Percentiles rank a stretch among this genome's conserved stretches.
Evolutionary conservation across 2,329 filamentous ascomycete species (phyloP).

Genomic region (Zopfia rhizophila): DNA sequence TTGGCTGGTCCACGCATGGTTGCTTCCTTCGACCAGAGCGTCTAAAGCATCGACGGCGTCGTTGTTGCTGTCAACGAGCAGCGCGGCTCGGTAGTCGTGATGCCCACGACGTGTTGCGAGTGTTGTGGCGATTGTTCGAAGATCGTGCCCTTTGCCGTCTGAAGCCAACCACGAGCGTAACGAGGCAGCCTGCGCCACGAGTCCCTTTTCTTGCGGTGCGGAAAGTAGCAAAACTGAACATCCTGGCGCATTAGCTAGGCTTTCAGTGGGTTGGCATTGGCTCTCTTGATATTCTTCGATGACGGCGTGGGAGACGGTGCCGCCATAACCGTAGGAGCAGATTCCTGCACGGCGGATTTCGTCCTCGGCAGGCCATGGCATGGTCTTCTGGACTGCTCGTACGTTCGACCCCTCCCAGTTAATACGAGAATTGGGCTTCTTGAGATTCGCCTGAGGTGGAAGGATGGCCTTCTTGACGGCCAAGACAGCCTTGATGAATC

Average conservation of each 20-base stretch:
- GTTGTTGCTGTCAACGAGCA: conserved; percentile 32
- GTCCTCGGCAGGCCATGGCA: conserved; percentile 8
- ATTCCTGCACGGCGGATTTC: conserved; percentile 50
- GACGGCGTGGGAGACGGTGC: conserved; percentile 55
- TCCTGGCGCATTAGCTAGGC: no score
- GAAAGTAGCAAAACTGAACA: conserved; percentile 43
- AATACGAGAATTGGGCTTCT: conserved; percentile 46
- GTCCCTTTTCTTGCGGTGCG: conserved; percentile 45
- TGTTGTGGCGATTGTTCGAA: conserved; percentile 36
- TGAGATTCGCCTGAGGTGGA: conserved; percentile 34
- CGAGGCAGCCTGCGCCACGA: conserved; percentile 29
- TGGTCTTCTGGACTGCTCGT: conserved; percentile 25
- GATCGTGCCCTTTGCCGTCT: conserved; percentile 23
- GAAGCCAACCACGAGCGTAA: conserved; percentile 36
- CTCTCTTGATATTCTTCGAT: conserved; percentile 41
- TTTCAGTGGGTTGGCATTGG: conserved; percentile 7
- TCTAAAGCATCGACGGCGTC: conserved; percentile 33
- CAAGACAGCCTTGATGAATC: conserved; percentile 48
- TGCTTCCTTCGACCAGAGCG: conserved; percentile 22
- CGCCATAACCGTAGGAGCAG: conserved; percentile 59
- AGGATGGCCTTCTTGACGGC: conserved; percentile 48
- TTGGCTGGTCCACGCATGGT: background rate
- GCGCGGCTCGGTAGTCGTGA: conserved; percentile 41
- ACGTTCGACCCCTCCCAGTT: conserved; percentile 41
- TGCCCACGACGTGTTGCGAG: conserved; percentile 46